A percentile compares a stretch with the other conserved stretches of the same genome.
Evolutionary conservation across 1,284 basidiomycete genomes (phyloP).

Genomic region (Apiotrichum mycotoxinovorans): DNA sequence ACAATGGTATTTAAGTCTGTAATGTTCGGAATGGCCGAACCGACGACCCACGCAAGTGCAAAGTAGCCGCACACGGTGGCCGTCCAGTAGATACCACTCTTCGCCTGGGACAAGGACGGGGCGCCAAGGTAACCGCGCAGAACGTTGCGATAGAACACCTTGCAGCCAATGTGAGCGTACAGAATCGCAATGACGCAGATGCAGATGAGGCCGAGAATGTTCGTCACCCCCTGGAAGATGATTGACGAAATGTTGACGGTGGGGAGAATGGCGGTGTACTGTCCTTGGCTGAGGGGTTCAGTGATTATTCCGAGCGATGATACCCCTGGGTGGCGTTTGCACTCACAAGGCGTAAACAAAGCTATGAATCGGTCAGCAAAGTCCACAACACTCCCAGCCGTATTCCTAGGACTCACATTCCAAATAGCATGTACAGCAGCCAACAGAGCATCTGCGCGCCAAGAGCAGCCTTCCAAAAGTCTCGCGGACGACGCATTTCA

Average conservation of each 20-base stretch:
- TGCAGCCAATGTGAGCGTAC: constrained; percentile 58
- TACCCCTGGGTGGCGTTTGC: too few species aligned
- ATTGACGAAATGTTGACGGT: constrained; percentile 60
- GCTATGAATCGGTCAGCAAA: constrained; percentile 43
- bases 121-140: constrained; percentile 59
- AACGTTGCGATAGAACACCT: constrained; percentile 23
- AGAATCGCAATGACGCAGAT: constrained; percentile 59
- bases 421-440: constrained; percentile 51
- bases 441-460: constrained; percentile 59
- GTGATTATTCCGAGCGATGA: neutral
- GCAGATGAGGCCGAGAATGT: constrained; percentile 51
- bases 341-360: constrained; percentile 52
- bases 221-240: constrained; percentile 53
- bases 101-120: constrained; percentile 54
- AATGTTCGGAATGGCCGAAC: constrained; percentile 60
- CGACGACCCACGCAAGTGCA: constrained; percentile 58
- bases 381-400: neutral
- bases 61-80: constrained; percentile 34
- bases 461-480: constrained; percentile 61
- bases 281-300: constrained; percentile 54
- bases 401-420: constrained; percentile 52
- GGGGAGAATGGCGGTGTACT: constrained; percentile 57
- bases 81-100: constrained; percentile 55
- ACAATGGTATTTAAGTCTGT: constrained; percentile 58
- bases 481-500: constrained; percentile 68